Conservation (phyloP, 306 rosid species). For the Acacia confusa region DNA sequence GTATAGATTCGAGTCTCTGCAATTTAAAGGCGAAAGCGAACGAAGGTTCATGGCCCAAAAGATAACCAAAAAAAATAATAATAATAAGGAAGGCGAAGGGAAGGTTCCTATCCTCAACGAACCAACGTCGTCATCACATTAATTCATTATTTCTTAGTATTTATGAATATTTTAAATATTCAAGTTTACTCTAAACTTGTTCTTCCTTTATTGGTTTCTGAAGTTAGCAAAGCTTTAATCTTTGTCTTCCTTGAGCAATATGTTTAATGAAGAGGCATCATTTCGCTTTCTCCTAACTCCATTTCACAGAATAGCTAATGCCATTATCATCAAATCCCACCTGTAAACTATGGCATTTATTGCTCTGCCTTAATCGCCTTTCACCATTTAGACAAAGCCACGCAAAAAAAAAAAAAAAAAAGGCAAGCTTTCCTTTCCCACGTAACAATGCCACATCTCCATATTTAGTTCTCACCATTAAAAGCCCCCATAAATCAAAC, state of each 20-base stretch:
- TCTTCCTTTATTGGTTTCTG: background rate
- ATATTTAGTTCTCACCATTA: background rate
- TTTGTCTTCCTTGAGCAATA: background rate
- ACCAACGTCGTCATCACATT: background rate
- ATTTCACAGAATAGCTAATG: slow-evolving; percentile 18
- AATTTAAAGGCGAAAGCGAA: too few species aligned
- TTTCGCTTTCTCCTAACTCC: slow-evolving; percentile 11
- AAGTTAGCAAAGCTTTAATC: background rate
- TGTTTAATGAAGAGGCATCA: background rate
- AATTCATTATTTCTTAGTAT: background rate
- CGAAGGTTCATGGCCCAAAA: too few species aligned
- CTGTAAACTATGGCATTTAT: slow-evolving; percentile 34
- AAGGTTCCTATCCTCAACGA: background rate
- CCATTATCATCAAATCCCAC: slow-evolving; percentile 33
- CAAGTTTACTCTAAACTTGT: background rate
- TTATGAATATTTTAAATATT: background rate
- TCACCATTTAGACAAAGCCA: slow-evolving; percentile 33
- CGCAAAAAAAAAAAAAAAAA: too few species aligned
- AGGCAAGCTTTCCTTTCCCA: slow-evolving; percentile 11
- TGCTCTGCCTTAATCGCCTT: slow-evolving; percentile 13
- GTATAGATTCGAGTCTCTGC: too few species aligned
- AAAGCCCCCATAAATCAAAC: slow-evolving; percentile 22
- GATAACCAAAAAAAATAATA: too few species aligned
- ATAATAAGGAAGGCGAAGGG: too few species aligned
- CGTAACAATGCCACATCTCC: background rate